Base-by-base conservation (phyloP, 2,329 filamentous ascomycete genomes). In the Nothomitra cinnamomea region DNA sequence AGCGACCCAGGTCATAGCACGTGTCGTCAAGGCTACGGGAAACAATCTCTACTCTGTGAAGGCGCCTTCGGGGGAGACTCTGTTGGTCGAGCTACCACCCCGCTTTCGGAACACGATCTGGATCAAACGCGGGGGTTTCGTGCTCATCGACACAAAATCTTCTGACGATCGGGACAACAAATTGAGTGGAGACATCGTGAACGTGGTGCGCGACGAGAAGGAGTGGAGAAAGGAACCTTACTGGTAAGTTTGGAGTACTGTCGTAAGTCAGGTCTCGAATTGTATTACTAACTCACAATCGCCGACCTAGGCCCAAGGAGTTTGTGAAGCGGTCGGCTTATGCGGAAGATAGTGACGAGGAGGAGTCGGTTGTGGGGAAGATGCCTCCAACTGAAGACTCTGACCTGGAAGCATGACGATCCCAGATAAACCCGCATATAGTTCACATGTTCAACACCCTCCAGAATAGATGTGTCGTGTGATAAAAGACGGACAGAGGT, bases 101-200 rank as follows among this genome's bases (percentile, higher is more conserved):
- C 80, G 82, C 41, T 95, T 96, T 65, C 85, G 90, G 57, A 92
- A 87, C 58, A 92, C 87, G 1, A 87, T 96, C 58, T 96, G 87
- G 86, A 85, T 96, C 66, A 89, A 85, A 67, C 81, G 87, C 17
- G 85, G 88, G 28, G 87, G 87, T 0, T 96, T 83, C 66, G 88
- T 95, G 28, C 70, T 96, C 10, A 76, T 95, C 13, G 85, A 96
- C 59, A 83, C 78, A 22, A 73, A 75, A 28, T 72, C 77, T 1
- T 72, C 82, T 38, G 79, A 80, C 25, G 79, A 76, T 22, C 70
- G 81, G 52, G 82, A 83, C 45, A 87, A 87, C 61, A 88, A 87
- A 66, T 77, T 94, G 12, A 76, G 78, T 52, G 92, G 90, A 13
- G 87, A 95, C 67, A 95, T 98, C 61, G 75, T 94, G 60, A 95